Evolutionary conservation across 2,329 filamentous ascomycete species (phyloP).

Genomic region (Monosporascus ibericus): DNA sequence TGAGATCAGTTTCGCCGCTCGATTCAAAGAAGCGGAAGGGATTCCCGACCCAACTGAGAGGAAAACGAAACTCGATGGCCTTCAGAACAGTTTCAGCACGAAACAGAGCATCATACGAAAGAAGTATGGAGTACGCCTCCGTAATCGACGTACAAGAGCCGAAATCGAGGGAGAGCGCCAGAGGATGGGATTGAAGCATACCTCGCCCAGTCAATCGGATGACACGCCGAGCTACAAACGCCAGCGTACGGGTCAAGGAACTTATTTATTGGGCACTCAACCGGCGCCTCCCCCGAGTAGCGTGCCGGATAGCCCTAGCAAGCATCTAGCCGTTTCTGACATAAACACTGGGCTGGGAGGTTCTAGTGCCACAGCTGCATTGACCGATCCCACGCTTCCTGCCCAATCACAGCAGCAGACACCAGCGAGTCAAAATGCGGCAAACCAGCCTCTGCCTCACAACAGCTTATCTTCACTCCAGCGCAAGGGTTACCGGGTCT

Average conservation of each 20-base stretch:
- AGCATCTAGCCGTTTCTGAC: constrained; percentile 18
- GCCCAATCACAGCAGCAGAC: constrained; percentile 1
- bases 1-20: constrained; percentile 32
- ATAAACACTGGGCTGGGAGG: constrained; percentile 22
- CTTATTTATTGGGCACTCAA: background rate
- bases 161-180: constrained; percentile 39
- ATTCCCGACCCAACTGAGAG: constrained; percentile 29
- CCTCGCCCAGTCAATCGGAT: constrained; percentile 1
- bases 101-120: constrained; percentile 53
- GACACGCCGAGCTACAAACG: constrained; percentile 21
- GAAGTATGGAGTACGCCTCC: constrained; percentile 50
- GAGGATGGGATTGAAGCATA: constrained; percentile 31
- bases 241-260: constrained; percentile 16
- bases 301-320: constrained; percentile 5
- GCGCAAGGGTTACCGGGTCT: constrained; percentile 24
- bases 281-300: constrained; percentile 1
- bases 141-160: constrained; percentile 39
- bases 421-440: background rate
- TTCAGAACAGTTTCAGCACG: constrained; percentile 49
- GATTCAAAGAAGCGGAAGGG: constrained; percentile 36
- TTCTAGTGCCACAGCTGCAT: constrained; percentile 20
- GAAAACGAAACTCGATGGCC: constrained; percentile 29
- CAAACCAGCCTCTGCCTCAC: background rate
- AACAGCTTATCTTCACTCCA: constrained; percentile 23
- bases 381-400: constrained; percentile 14